Conservation (phyloP, 2,329 filamentous ascomycete genomes). For the Aphanoascus verrucosus region DNA sequence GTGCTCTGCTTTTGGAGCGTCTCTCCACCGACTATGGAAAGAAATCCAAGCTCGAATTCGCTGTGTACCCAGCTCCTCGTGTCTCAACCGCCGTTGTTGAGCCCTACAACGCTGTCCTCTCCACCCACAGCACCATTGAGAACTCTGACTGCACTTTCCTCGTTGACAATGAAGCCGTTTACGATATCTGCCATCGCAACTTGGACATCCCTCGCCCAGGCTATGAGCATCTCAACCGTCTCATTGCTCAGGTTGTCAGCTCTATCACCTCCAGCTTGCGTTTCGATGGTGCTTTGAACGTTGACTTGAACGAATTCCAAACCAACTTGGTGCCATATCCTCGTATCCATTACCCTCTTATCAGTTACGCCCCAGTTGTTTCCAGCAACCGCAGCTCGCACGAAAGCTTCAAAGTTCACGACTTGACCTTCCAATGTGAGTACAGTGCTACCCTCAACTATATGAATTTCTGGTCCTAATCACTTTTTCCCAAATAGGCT, state of each 20-base stretch:
- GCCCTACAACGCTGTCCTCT: conserved; percentile 99
- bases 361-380: conserved; percentile 89
- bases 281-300: conserved; percentile 97
- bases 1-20: conserved; percentile 96
- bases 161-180: conserved; percentile 99
- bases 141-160: conserved; percentile 99
- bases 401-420: conserved; percentile 82
- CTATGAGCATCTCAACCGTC: conserved; percentile 97
- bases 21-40: conserved; percentile 98
- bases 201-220: conserved; percentile 93
- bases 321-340: conserved; percentile 98
- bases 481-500: conserved; percentile 73
- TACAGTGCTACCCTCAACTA: background rate
- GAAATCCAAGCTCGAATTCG: conserved; percentile 99
- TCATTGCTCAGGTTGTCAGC: conserved; percentile 97
- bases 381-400: conserved; percentile 92
- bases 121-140: conserved; percentile 97
- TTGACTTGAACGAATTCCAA: conserved; percentile 99
- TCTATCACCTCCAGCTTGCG: conserved; percentile 97
- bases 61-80: conserved; percentile 95
- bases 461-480: background rate
- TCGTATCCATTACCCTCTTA: conserved; percentile 97
- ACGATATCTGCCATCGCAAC: conserved; percentile 98
- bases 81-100: conserved; percentile 96
- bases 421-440: conserved; percentile 56